Base-by-base conservation (phyloP, 495 filamentous ascomycete genomes). In the Neurospora africana region DNA sequence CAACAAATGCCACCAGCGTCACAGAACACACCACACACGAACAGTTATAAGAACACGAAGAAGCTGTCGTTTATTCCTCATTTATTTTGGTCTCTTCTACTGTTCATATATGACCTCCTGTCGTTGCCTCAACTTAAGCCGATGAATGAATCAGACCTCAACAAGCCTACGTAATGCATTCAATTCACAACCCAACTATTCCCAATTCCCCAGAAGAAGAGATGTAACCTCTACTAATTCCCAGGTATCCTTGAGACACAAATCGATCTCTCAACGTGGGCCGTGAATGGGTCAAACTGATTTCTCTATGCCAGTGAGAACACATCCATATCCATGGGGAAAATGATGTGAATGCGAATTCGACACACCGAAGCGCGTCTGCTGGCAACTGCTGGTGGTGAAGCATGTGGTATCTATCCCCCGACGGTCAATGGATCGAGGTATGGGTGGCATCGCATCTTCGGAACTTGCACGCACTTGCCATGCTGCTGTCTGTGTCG, bases 141-240 rank as follows among this genome's bases (percentile, higher is more conserved):
- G 21, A 47, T 4, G 2, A 47, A 47, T 4, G 2, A 44, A 19
- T 19, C 21, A 53, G 9, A 53, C 2, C 21, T 58, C 43, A 27
- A 2, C 21, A 27, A 58, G 11, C 23, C n/a, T 13, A 23, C 44
- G 21, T 3, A 27, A 6, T 17, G 4, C 21, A 58, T 2, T 4
- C 11, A n/a, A 44, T 1, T 21, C 11, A 53, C 0, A 33, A 61
- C 23, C 11, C 27, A 27, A 15, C 3, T 27, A 19, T 8, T 23
- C 39, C n/a, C 6, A 68, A 40, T 23, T 10, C 30, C 7, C 19
- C 4, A 43, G 8, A n/a, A 21, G 30, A 39, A 71, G 4, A 33
- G 68, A 71, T 81, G 78, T 81, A 78, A 81, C 79, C 79, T 81
- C 79, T 79, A 77, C 77, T 81, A 76, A 81, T 81, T 79, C 79